Conservation (phyloP, 2,329 filamentous ascomycete genomes). For the Lasiodiplodia sp. region DNA sequence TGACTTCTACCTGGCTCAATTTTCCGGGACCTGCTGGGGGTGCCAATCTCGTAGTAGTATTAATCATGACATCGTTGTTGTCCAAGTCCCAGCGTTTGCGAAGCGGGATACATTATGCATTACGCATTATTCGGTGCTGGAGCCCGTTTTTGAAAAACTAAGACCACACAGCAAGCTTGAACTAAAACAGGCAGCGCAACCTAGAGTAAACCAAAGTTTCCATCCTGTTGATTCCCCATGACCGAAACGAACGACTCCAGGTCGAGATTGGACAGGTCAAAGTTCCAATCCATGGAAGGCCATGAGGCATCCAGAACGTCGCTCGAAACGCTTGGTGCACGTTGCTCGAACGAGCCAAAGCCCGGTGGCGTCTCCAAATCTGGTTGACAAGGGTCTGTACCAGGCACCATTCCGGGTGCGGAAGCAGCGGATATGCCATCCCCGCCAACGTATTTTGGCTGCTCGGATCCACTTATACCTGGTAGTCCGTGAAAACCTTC, state of each 20-base stretch:
- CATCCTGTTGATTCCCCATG: conserved; percentile 26
- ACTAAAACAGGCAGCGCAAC: neutral
- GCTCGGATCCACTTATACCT: neutral
- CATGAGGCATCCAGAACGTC: conserved; percentile 21
- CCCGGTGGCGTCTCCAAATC: conserved; percentile 19
- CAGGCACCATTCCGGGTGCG: neutral
- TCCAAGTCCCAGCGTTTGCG: neutral
- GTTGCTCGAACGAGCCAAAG: conserved; percentile 16
- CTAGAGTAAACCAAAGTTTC: conserved; percentile 13
- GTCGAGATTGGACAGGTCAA: conserved; percentile 29
- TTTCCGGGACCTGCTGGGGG: no score
- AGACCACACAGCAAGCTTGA: neutral
- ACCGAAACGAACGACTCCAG: conserved; percentile 26
- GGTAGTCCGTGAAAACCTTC: neutral
- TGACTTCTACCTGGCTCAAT: no score
- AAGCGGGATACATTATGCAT: conserved; percentile 2
- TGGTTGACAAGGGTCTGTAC: conserved; percentile 10
- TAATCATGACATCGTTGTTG: neutral
- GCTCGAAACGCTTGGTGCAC: conserved; percentile 16
- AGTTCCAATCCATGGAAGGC: conserved; percentile 30
- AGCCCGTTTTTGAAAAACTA: neutral
- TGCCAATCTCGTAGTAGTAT: no score
- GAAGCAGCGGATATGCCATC: neutral
- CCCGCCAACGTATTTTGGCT: neutral
- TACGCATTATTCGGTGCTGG: neutral